Base-by-base conservation (phyloP, 139 green algal genomes). In the Trebouxia sp. region DNA sequence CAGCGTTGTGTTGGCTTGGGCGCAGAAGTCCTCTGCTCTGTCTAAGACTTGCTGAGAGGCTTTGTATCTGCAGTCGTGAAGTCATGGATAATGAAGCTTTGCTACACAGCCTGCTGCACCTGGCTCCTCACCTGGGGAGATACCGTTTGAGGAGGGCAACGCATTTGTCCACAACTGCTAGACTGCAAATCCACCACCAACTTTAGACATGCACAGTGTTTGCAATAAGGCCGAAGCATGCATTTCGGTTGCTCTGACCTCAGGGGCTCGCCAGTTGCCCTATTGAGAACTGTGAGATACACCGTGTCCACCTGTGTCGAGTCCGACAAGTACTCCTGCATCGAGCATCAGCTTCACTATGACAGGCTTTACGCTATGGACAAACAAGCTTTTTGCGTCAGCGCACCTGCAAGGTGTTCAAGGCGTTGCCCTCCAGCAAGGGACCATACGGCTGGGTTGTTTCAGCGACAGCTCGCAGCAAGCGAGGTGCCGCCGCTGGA, bases 371-470 rank as follows among this genome's bases (percentile, higher is more conserved):
- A n/a, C n/a, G n/a, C n/a, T n/a, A n/a, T n/a, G n/a, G n/a, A n/a
- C n/a, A n/a, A n/a, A n/a, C n/a, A n/a, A n/a, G n/a, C n/a, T n/a
- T n/a, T n/a, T n/a, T n/a, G n/a, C n/a, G n/a, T n/a, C n/a, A n/a
- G n/a, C n/a, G n/a, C n/a, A 65, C 74, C 74, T 79, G 43, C 30
- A 79, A 38, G 9, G 74, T 79, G 24, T 79, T 45, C 74, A 79
- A 22, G 17, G 74, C 74, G 14, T 65, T 47, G 14, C 74, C 74
- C 28, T 79, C 74, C 47, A 79, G 15, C 22, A 79, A 79, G 5
- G 74, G 74, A 10, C 74, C 74, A 11, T 79, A 79, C 17, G 74
- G 74, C 74, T 79, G 74, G 4, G 74, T 79, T n/a, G n/a, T 79
- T 39, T 79, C 74, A 6, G 42, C 74, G 24, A 79, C 28, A 42